Conservation (phyloP, 139 green algal genomes). For the Picocystis salinarum region DNA sequence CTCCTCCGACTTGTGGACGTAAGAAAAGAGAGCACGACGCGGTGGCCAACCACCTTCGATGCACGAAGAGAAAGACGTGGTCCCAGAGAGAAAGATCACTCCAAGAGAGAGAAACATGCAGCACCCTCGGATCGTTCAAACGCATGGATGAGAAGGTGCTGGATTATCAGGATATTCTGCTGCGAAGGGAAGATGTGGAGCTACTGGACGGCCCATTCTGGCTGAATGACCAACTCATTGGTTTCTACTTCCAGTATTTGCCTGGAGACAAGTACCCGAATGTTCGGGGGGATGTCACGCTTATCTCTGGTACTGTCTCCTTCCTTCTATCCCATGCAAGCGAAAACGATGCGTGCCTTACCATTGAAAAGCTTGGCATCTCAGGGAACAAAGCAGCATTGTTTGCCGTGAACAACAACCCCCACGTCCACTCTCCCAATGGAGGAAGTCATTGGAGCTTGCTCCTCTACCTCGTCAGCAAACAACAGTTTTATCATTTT, state of each 20-base stretch:
- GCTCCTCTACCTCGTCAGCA: slow-evolving; percentile 17
- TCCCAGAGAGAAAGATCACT: too few species aligned
- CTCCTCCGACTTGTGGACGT: too few species aligned
- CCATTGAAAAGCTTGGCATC: too few species aligned
- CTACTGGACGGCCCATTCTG: slow-evolving; percentile 23
- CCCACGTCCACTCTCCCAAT: slow-evolving; percentile 11
- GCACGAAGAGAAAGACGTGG: too few species aligned
- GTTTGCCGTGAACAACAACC: slow-evolving; percentile 52
- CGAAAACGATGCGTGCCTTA: neutral
- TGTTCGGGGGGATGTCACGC: neutral
- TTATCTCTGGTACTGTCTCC: slow-evolving; percentile 10
- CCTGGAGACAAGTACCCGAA: slow-evolving; percentile 1
- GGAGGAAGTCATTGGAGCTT: slow-evolving; percentile 35
- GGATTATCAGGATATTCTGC: slow-evolving; percentile 32
- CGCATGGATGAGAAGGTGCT: slow-evolving; percentile 26
- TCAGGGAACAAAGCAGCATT: slow-evolving; percentile 8
- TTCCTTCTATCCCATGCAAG: slow-evolving; percentile 23
- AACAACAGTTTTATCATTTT: slow-evolving; percentile 29
- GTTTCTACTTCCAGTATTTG: slow-evolving; percentile 47
- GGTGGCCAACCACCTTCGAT: too few species aligned
- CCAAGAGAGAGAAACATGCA: too few species aligned
- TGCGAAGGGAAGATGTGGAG: slow-evolving; percentile 22
- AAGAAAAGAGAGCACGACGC: too few species aligned
- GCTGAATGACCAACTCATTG: slow-evolving; percentile 53
- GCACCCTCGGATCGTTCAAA: too few species aligned